phyloP scores from a whole-genome alignment of 768 basidiomycete species.

The Xerocomellus amylosporus region DNA sequence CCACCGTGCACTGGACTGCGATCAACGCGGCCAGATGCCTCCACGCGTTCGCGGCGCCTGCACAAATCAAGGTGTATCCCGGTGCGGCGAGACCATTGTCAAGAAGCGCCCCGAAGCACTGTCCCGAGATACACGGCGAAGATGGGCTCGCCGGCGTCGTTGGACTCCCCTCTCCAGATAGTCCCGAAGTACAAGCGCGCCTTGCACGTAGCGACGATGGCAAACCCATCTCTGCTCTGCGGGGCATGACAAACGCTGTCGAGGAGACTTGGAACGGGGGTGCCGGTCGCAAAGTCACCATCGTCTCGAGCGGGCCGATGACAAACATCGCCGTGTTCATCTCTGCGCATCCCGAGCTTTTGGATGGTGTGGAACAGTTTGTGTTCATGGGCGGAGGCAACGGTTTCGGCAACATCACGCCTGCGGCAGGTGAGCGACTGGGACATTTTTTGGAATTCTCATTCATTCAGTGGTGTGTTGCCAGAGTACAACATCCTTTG shows the following conservation, averaged over 20 bases:
- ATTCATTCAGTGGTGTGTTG: constrained; percentile 9
- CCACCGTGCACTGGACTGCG: constrained; percentile 55
- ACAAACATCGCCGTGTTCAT: constrained; percentile 78
- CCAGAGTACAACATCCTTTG: constrained; percentile 79
- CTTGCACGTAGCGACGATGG: constrained; percentile 46
- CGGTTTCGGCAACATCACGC: constrained; percentile 76
- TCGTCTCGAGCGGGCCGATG: constrained; percentile 81
- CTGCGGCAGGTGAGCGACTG: constrained; percentile 56
- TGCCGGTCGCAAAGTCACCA: constrained; percentile 54
- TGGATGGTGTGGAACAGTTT: constrained; percentile 47
- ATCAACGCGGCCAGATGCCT: constrained; percentile 78
- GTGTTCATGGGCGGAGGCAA: constrained; percentile 90
- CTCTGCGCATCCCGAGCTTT: constrained; percentile 52
- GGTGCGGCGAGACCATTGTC: constrained; percentile 73
- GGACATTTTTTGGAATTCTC: not conserved
- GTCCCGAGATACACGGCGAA: constrained; percentile 75
- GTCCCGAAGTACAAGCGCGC: constrained; percentile 47
- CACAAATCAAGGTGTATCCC: constrained; percentile 56
- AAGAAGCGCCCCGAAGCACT: constrained; percentile 51
- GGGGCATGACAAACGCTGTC: constrained; percentile 64
- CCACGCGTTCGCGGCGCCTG: constrained; percentile 65
- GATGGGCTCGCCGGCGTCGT: constrained; percentile 86
- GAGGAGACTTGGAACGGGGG: constrained; percentile 56
- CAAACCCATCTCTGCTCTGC: constrained; percentile 50
- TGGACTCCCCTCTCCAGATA: constrained; percentile 56